Evolutionary conservation across 208 protist species (phyloP).

Genomic region (Leptomonas seymouri): DNA sequence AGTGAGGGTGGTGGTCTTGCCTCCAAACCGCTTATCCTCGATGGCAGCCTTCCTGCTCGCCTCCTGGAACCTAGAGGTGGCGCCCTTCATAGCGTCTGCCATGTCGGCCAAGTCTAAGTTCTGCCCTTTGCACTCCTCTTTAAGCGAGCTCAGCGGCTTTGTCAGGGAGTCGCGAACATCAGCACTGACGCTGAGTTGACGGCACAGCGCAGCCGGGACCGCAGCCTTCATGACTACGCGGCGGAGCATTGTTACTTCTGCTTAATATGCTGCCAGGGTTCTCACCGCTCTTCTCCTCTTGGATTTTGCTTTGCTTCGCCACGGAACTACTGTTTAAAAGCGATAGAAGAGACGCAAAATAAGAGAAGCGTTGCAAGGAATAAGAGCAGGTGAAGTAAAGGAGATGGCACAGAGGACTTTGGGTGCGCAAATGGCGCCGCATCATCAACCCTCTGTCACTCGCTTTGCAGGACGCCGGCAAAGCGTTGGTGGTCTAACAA

Average conservation of each 20-base stretch:
- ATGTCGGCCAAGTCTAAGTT: conserved; percentile 88
- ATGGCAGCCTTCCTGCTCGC: conserved; percentile 40
- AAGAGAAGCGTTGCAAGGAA: no score
- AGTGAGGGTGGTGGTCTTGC: conserved; percentile 69
- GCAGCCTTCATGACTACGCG: conserved; percentile 8
- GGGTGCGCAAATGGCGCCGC: no score
- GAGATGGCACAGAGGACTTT: no score
- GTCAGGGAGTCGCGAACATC: conserved; percentile 70
- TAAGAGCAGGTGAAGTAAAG: no score
- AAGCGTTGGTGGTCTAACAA: no score
- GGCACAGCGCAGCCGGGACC: conserved; percentile 9
- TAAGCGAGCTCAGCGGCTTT: conserved; percentile 75
- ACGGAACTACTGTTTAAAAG: no score
- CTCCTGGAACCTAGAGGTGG: conserved; percentile 63
- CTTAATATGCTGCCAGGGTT: no score
- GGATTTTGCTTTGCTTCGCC: no score
- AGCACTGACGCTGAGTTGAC: conserved; percentile 32
- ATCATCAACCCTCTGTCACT: no score
- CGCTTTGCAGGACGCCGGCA: no score
- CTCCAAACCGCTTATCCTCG: conserved; percentile 76
- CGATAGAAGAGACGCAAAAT: no score
- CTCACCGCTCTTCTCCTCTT: no score
- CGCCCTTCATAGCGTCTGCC: conserved; percentile 77
- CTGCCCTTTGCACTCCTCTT: conserved; percentile 89
- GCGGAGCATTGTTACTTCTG: conserved; percentile 17